Conservation (phyloP, 1,139 yeast genomes). For the Debaryomycetaceae sp. region DNA sequence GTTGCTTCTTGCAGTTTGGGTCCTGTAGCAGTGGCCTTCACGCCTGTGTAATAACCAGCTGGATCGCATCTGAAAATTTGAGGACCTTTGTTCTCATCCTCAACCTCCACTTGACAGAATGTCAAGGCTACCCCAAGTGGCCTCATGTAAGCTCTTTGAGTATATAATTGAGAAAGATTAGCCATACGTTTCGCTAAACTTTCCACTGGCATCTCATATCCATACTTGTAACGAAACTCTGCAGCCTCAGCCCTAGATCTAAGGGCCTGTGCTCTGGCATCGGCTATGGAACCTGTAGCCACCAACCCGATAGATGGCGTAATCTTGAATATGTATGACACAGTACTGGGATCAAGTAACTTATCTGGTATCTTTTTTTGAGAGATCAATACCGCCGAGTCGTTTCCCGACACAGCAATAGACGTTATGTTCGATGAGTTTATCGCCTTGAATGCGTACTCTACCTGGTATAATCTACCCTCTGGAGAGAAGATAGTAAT, state of each 20-base stretch:
- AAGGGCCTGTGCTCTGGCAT: slow-evolving; percentile 85
- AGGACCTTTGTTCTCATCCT: slow-evolving; percentile 89
- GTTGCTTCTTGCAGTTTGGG: slow-evolving; percentile 97
- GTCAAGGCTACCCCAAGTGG: slow-evolving; percentile 94
- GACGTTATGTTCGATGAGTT: slow-evolving; percentile 90
- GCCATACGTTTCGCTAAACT: slow-evolving; percentile 94
- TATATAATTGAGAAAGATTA: slow-evolving; percentile 87
- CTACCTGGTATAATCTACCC: slow-evolving; percentile 95
- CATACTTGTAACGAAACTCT: slow-evolving; percentile 89
- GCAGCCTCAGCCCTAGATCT: slow-evolving; percentile 94
- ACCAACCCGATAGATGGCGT: slow-evolving; percentile 85
- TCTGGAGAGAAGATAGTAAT: slow-evolving; percentile 98
- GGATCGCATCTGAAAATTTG: slow-evolving; percentile 91
- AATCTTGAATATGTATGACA: slow-evolving; percentile 78
- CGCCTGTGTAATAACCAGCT: slow-evolving; percentile 92
- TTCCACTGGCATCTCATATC: slow-evolving; percentile 96
- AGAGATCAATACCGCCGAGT: slow-evolving; percentile 84
- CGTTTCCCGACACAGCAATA: slow-evolving; percentile 81
- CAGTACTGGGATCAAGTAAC: slow-evolving; percentile 80
- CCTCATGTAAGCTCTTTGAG: slow-evolving; percentile 99
- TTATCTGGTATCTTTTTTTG: slow-evolving; percentile 97
- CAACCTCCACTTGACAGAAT: slow-evolving; percentile 63
- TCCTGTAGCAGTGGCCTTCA: slow-evolving; percentile 92
- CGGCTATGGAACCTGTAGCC: slow-evolving; percentile 95
- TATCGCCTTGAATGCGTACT: slow-evolving; percentile 96